phyloP scores from a whole-genome alignment of 2,329 filamentous ascomycete species.

The Penicillium sp. region DNA sequence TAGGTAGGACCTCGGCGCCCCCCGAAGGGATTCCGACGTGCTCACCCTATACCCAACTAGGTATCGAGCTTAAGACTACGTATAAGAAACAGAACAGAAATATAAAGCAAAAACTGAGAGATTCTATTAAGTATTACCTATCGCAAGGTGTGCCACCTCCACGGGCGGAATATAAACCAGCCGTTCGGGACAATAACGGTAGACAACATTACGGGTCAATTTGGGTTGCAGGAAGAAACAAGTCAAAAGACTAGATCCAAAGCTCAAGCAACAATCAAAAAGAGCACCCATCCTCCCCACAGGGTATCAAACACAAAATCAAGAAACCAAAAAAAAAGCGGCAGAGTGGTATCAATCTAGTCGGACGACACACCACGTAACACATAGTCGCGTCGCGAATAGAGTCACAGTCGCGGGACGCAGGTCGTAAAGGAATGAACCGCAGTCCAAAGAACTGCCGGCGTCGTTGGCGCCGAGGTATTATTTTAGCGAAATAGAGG shows the following conservation, averaged over 20 bases:
- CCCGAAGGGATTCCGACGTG: not conserved
- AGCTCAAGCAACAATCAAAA: constrained; percentile 21
- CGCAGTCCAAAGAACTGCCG: constrained; percentile 14
- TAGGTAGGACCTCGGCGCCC: not conserved
- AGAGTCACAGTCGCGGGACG: constrained; percentile 30
- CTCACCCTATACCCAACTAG: no score
- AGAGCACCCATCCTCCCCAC: constrained; percentile 29
- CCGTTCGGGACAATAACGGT: constrained; percentile 21
- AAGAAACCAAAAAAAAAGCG: constrained; percentile 26
- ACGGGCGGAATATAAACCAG: constrained; percentile 15
- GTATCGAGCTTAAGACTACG: not conserved
- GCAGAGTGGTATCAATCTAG: constrained; percentile 33
- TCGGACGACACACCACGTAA: constrained; percentile 27
- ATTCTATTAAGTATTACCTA: constrained; percentile 42
- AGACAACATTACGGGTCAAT: constrained; percentile 28
- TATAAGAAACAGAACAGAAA: not conserved
- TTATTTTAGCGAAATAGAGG: constrained; percentile 17
- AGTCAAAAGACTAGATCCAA: constrained; percentile 16
- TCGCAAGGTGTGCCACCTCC: constrained; percentile 30
- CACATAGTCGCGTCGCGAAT: constrained; percentile 34
- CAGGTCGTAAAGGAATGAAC: constrained; percentile 37
- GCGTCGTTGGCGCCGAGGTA: constrained; percentile 10
- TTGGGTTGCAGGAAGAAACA: constrained; percentile 17
- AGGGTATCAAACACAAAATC: constrained; percentile 37
- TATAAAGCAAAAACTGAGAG: constrained; percentile 24